Percentiles rank a stretch among this genome's conserved stretches.
These are phyloP conservation scores for Knoxia roxburghii DNA, from an alignment of 257 asterid genomes.

Conservation along the genomic window DNA sequence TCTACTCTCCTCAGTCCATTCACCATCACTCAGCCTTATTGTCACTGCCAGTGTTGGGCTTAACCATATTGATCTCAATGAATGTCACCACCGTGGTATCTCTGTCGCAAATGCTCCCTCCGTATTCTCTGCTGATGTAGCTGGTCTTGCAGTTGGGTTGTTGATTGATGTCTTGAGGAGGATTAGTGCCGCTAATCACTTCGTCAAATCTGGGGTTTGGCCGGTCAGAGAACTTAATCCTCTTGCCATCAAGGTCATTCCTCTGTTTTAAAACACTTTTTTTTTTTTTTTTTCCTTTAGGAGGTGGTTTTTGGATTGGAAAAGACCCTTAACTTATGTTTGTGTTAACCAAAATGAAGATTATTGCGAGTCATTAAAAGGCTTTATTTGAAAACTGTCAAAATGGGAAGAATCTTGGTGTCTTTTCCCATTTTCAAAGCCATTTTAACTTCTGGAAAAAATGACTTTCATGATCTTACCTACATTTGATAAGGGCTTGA, in stretches of 20 bases:
- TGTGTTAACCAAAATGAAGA: too few species aligned
- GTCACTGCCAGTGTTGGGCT: slow-evolving; percentile 61
- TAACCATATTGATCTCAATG: slow-evolving; percentile 54
- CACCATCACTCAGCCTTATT: slow-evolving; percentile 48
- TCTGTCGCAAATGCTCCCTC: slow-evolving; percentile 37
- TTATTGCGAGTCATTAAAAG: too few species aligned
- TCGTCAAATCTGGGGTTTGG: slow-evolving; percentile 50
- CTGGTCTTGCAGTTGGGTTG: slow-evolving; percentile 28
- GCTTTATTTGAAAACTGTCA: too few species aligned
- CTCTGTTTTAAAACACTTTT: too few species aligned
- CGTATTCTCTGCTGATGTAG: slow-evolving; percentile 28
- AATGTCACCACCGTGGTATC: slow-evolving; percentile 65
- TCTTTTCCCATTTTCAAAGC: too few species aligned
- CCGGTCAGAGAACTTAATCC: slow-evolving; percentile 28
- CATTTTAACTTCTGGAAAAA: too few species aligned
- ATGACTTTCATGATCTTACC: too few species aligned
- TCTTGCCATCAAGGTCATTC: slow-evolving; percentile 54
- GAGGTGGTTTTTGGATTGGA: too few species aligned
- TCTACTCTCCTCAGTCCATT: slow-evolving; percentile 34
- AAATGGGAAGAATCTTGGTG: too few species aligned
- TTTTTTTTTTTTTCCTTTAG: too few species aligned
- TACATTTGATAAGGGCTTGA: too few species aligned
- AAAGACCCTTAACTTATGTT: too few species aligned
- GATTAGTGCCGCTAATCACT: slow-evolving; percentile 32
- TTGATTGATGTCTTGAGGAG: slow-evolving; percentile 27